Evolutionary conservation across 2,329 filamentous ascomycete species (phyloP), one percentile per base, ranked within the genome.

Genomic region (Coniochaeta sp.): DNA sequence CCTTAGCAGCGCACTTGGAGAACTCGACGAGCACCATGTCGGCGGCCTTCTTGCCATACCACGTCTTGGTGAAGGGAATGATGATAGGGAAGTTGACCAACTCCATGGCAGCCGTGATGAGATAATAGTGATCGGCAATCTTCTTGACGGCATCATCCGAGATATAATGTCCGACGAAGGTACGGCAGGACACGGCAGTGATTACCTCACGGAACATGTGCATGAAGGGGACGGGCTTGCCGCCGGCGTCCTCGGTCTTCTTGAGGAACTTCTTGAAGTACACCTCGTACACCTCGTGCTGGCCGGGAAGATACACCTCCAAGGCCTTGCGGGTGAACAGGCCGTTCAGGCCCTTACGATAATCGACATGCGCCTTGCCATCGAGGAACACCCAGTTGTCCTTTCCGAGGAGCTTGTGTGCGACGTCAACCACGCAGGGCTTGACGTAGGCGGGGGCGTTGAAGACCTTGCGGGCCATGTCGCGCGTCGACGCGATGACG

Each of bases 81-180:
- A 97, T 96, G 71, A 97, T 87, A 54, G 94, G 92, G 76, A 97
- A 96, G 77, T 97, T 97, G 77, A 99, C 94, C 46, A 97, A 81
- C 71, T 99, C 94, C 60, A 97, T 82, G 20, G 94, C 94, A 53
- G 88, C 92, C 13, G 94, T 97, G 66, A 97, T 95, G 58, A 92
- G 82, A 72, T 95, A 97, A 75, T 96, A 99, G 72, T 97, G 91
- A 70, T 96, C 87, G 55, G 92, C 87, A 58, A 97, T 94, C 76
- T 89, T 91, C 80, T 95, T 92, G 63, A 97, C 85, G 48, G 87
- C 83, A 67, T 90, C 87, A 54, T 96, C 88, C 45, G 86, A 85
- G 70, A 96, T 92, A 74, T 97, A 97, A 75, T 96, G 85, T 38
- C 94, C 94, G 56, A 95, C 90, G 67, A 97, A 97, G n/a, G 91